Evolutionary conservation across 2,329 filamentous ascomycete genomes (phyloP), one percentile per base, ranked within the genome.

Genomic region (Knufia fluminis): DNA sequence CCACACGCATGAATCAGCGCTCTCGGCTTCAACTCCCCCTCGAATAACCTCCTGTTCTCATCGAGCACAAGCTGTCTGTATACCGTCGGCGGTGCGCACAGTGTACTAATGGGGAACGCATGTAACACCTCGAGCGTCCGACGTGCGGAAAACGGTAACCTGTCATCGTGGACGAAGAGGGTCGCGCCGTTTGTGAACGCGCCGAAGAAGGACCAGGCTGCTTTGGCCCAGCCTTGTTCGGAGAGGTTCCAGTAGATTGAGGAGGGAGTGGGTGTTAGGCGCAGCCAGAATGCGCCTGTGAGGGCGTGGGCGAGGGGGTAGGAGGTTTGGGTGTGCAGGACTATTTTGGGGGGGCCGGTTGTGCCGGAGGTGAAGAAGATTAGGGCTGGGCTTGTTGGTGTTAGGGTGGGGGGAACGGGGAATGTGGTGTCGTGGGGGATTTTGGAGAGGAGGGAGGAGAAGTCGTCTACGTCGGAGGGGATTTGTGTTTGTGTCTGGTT

Each of bases 221-320:
- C 67, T 59, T 70, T 69, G 3, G 65, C 67, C 67, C 67, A 70
- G 28, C 67, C 66, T 61, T 70, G 66, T 46, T 69, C 67, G 4
- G 66, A 63, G 10, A 68, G 52, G 36, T 68, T 67, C 67, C 66
- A 70, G 53, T 63, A 66, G 2, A 68, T 46, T 28, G 33, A 22
- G 10, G 39, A 45, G 19, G 65, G 60, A 1, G 64, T 63, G 1
- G 66, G 66, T 19, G 59, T 44, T 12, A 69, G 54, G 7, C 64
- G 59, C 16, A 66, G 60, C 60, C 67, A 70, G 50, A 67, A 57
- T 26, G 63, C 68, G 1, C 65, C 66, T 3, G 66, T 70, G n/a
- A 66, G 59, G 1, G 62, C 62, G 47, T 66, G 64, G 9, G 63
- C 62, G n/a, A 69, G 54, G 1, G 67, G 67, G 51, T 68, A 69